Conservation (phyloP, 108 stramenopile genomes). For the Cyclotella baltica region DNA sequence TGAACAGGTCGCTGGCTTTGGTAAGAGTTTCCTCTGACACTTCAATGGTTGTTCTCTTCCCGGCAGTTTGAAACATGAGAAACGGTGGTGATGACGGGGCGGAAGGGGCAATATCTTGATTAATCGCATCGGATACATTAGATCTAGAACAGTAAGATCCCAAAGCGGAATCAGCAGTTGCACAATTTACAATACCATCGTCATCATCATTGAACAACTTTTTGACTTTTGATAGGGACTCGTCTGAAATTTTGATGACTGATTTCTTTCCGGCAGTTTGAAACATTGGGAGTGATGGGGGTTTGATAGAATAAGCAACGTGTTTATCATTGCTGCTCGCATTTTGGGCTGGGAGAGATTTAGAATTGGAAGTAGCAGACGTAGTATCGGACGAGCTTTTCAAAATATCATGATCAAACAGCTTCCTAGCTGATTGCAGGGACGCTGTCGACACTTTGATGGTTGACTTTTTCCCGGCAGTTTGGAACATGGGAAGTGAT, state of each 20-base stretch:
- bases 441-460: neutral
- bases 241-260: neutral
- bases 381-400: neutral
- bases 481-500: neutral
- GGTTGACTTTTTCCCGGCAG: neutral
- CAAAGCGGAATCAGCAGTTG: no score
- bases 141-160: no score
- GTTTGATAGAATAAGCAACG: neutral
- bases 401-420: neutral
- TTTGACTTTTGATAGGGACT: neutral
- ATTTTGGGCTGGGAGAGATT: neutral
- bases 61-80: slow-evolving; percentile 2
- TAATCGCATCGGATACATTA: slow-evolving; percentile 8
- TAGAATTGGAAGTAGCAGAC: neutral
- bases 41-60: neutral
- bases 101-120: neutral
- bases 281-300: neutral
- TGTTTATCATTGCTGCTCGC: neutral
- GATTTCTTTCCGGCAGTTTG: slow-evolving; percentile 4
- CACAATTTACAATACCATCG: neutral
- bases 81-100: neutral
- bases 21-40: neutral
- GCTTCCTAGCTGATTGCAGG: neutral
- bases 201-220: neutral
- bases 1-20: neutral